These are phyloP conservation scores for Moniliella sp. DNA, from an alignment of 1,284 basidiomycete species.

Conservation along the genomic window DNA sequence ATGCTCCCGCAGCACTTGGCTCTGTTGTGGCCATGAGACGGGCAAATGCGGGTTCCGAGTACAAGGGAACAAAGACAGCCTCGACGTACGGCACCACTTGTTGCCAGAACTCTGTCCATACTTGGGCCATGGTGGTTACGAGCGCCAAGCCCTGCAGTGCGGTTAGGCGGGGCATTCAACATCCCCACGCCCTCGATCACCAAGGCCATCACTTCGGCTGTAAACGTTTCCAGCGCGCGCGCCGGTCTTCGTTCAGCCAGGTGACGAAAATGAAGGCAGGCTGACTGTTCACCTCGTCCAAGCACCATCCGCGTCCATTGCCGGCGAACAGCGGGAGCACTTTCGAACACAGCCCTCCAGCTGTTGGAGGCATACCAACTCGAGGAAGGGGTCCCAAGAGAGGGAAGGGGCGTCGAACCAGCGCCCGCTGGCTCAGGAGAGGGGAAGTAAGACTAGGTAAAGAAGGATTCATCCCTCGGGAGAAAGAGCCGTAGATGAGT, in stretches of 20 bases:
- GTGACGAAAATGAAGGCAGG: no score
- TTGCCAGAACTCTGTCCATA: slow-evolving; percentile 86
- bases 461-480: no score
- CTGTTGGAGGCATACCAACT: slow-evolving; percentile 10
- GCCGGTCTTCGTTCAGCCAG: slow-evolving; percentile 33
- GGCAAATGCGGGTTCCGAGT: slow-evolving; percentile 19
- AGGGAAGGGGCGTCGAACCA: no score
- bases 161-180: slow-evolving; percentile 58
- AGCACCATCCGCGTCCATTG: slow-evolving; percentile 61
- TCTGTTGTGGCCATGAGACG: slow-evolving; percentile 8
- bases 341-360: slow-evolving; percentile 65
- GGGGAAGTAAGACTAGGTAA: no score
- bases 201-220: slow-evolving; percentile 58
- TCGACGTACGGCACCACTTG: slow-evolving; percentile 72
- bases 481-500: no score
- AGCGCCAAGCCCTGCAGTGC: slow-evolving; percentile 44
- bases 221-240: slow-evolving; percentile 41
- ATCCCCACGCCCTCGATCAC: slow-evolving; percentile 74
- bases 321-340: slow-evolving; percentile 77
- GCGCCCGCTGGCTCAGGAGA: no score
- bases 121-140: slow-evolving; percentile 54
- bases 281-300: slow-evolving; percentile 75
- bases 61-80: slow-evolving; percentile 39
- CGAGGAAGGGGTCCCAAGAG: no score
- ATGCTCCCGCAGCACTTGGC: neutral